These are phyloP conservation scores for Podosphaera fusca DNA, from an alignment of 2,329 filamentous ascomycete species.

Conservation along the genomic window DNA sequence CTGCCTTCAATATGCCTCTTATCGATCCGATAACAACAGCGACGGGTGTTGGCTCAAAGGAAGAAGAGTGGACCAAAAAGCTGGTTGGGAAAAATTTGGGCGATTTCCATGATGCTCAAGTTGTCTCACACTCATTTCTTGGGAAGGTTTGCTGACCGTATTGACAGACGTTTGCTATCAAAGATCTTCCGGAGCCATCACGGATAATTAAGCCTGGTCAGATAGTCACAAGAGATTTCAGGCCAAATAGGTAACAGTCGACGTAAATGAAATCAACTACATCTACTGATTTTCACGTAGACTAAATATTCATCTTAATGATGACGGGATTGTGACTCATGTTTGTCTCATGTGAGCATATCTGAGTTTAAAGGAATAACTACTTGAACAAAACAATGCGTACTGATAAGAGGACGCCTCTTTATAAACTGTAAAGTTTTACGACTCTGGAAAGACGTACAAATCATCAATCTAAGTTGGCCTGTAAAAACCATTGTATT, in stretches of 20 bases:
- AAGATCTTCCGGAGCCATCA: constrained; percentile 31
- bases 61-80: constrained; percentile 36
- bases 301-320: constrained; percentile 34
- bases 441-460: too few species aligned
- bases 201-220: constrained; percentile 32
- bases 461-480: too few species aligned
- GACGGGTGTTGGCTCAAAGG: constrained; percentile 18
- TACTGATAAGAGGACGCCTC: too few species aligned
- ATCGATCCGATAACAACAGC: constrained; percentile 34
- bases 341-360: constrained; percentile 16
- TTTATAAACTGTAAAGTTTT: too few species aligned
- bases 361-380: too few species aligned
- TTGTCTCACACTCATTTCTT: constrained; percentile 17
- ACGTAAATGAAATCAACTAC: background rate
- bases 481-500: too few species aligned
- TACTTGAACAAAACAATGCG: too few species aligned
- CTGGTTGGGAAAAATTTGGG: constrained; percentile 39
- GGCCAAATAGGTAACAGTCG: constrained; percentile 13
- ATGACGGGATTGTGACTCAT: constrained; percentile 36
- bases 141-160: background rate
- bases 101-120: constrained; percentile 29
- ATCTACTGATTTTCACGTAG: constrained; percentile 17
- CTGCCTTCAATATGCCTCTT: constrained; percentile 29
- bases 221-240: constrained; percentile 35
- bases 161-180: constrained; percentile 33